phyloP scores from a whole-genome alignment of 139 green algal genomes.

The Coccomyxa sp. region DNA sequence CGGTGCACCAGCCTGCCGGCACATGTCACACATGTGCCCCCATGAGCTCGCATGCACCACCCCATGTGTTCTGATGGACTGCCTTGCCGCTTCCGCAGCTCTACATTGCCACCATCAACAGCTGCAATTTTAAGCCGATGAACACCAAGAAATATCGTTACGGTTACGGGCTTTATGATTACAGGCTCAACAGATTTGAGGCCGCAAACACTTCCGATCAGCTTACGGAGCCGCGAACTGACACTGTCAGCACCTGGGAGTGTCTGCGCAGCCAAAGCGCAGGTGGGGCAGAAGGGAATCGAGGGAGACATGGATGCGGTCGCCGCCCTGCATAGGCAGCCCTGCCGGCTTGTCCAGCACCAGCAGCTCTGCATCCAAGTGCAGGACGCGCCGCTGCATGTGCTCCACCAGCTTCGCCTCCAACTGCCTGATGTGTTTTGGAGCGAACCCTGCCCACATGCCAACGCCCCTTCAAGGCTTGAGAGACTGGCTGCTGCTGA shows the following conservation, averaged over 20 bases:
- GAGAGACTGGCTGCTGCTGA: neutral
- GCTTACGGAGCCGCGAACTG: neutral
- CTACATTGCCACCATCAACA: neutral
- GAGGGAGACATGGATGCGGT: neutral
- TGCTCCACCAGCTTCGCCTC: constrained; percentile 1
- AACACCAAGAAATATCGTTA: neutral
- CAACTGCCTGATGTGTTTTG: neutral
- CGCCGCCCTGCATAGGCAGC: constrained; percentile 48
- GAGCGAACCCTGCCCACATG: neutral
- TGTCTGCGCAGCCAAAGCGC: neutral
- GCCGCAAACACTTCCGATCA: neutral
- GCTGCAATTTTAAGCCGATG: neutral
- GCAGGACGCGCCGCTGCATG: constrained; percentile 23
- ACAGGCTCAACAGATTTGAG: neutral
- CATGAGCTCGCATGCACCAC: neutral
- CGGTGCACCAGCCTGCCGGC: constrained; percentile 59
- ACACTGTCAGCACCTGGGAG: neutral
- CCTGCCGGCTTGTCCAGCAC: constrained; percentile 67
- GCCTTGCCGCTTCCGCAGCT: neutral
- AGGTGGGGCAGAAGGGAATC: neutral
- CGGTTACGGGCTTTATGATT: neutral
- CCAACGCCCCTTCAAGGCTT: constrained; percentile 1
- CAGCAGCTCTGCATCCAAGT: constrained; percentile 36
- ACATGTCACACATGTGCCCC: neutral
- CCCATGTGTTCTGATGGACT: neutral